Conservation (phyloP, 78 protist species). For the Mantamonas sphyraenae region DNA sequence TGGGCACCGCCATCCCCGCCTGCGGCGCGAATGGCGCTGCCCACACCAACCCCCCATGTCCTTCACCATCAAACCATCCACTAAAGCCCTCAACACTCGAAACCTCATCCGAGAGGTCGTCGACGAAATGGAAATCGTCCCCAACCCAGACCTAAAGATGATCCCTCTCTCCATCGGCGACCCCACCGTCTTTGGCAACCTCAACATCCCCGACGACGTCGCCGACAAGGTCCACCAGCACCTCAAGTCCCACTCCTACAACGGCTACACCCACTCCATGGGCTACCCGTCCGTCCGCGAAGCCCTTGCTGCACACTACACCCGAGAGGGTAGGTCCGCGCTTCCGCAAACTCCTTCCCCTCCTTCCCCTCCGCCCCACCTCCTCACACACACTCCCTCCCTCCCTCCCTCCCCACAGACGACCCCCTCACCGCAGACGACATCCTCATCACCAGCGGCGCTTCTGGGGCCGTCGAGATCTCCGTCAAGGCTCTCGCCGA, state of each 20-base stretch:
- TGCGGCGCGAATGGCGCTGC: too few relatives aligned
- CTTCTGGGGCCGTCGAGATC: conserved; percentile 83
- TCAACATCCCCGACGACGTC: conserved; percentile 19
- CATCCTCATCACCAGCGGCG: not conserved
- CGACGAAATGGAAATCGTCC: conserved; percentile 53
- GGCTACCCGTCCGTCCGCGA: not conserved
- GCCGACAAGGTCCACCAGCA: conserved; percentile 15
- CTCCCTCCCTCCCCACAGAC: not conserved
- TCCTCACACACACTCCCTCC: too few relatives aligned
- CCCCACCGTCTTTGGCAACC: conserved; percentile 80
- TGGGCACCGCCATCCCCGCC: too few relatives aligned
- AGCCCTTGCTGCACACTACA: not conserved
- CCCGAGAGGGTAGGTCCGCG: conserved; percentile 38
- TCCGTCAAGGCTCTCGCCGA: conserved; percentile 57
- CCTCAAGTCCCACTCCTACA: conserved; percentile 23
- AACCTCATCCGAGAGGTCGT: conserved; percentile 47
- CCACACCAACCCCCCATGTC: too few relatives aligned
- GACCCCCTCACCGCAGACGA: not conserved
- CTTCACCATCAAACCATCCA: too few relatives aligned
- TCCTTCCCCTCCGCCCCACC: conserved; percentile 20
- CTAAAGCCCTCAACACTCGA: too few relatives aligned
- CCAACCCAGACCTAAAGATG: conserved; percentile 56
- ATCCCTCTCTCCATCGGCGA: conserved; percentile 71
- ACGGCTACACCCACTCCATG: conserved; percentile 64
- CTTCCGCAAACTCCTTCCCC: conserved; percentile 29